These are phyloP conservation scores for Agapanthus africanus DNA, from an alignment of 106 monocot genomes.

Conservation along the genomic window DNA sequence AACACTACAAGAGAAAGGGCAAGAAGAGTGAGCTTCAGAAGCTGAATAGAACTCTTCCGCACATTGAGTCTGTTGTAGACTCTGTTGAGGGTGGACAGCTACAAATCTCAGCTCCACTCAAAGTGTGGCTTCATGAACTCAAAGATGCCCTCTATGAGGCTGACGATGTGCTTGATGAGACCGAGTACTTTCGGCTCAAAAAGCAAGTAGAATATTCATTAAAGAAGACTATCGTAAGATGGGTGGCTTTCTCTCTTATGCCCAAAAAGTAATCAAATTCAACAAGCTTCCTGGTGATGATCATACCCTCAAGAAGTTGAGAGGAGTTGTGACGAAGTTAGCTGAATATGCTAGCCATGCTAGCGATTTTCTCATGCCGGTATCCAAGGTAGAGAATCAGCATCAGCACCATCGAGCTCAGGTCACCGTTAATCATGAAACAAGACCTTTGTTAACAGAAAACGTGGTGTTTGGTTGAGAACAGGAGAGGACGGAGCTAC, in stretches of 20 bases:
- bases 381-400: background rate
- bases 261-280: background rate
- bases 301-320: conserved; percentile 5
- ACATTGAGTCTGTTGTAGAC: conserved; percentile 12
- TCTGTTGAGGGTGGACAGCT: conserved; percentile 1
- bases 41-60: conserved; percentile 15
- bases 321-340: conserved; percentile 8
- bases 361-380: background rate
- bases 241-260: background rate
- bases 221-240: background rate
- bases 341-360: conserved; percentile 4
- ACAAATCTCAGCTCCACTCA: background rate
- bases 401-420: background rate
- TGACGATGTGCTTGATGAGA: background rate
- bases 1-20: background rate
- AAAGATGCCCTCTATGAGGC: background rate
- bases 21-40: conserved; percentile 7
- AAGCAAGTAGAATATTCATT: background rate
- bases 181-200: background rate
- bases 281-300: conserved; percentile 1
- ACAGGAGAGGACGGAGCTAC: conserved; percentile 4
- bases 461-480: conserved; percentile 17
- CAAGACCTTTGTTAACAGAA: conserved; percentile 8
- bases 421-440: background rate
- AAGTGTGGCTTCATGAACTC: background rate